Base-by-base conservation (phyloP, 345 rosid species). In the Brassica nigra region DNA sequence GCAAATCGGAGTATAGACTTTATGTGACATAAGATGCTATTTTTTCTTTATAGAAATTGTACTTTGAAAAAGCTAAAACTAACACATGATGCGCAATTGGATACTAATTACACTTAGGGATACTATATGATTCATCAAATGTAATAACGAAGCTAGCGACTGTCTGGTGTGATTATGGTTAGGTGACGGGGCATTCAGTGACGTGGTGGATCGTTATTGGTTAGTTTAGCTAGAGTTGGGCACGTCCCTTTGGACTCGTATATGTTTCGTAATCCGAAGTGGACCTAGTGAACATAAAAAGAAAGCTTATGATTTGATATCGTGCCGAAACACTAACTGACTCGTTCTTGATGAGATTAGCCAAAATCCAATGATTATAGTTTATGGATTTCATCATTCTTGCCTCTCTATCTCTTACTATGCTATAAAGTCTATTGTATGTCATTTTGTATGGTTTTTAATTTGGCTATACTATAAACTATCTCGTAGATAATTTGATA, bases 111-210 rank as follows among this genome's bases (percentile, higher is more conserved):
- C 27, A 23, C 27, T 23, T 23, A 23, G 27, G 27, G 27, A 23
- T 0, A 23, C 27, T 23, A 23, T 23, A 30, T n/a, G 59, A 63
- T 39, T 20, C 39, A 39, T 57, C 31, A 42, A 73, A 58, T 58
- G 4, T 66, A 64, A 37, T 62, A 66, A 58, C 37, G 28, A 74
- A 79, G 55, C 64, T 73, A 66, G 37, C 37, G 44, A 16, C 59
- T 66, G 58, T 78, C 68, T 78, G 77, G 77, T 78, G 73, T 66
- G 73, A 78, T 42, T 71, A 78, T 79, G 78, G 67, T 73, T 67
- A 15, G 11, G 37, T 39, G 73, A 78, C 66, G 69, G 74, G 55
- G 73, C 82, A 73, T 42, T 57, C 6, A 6, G 11, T 44, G 42
- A 79, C 63, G 42, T 23, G 27, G 27, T 23, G 73, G 82, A 68